A percentile compares a stretch with the other conserved stretches of the same genome.
These are phyloP conservation scores for Perkinsus marinus DNA, from an alignment of 169 alveolate species.

Conservation along the genomic window DNA sequence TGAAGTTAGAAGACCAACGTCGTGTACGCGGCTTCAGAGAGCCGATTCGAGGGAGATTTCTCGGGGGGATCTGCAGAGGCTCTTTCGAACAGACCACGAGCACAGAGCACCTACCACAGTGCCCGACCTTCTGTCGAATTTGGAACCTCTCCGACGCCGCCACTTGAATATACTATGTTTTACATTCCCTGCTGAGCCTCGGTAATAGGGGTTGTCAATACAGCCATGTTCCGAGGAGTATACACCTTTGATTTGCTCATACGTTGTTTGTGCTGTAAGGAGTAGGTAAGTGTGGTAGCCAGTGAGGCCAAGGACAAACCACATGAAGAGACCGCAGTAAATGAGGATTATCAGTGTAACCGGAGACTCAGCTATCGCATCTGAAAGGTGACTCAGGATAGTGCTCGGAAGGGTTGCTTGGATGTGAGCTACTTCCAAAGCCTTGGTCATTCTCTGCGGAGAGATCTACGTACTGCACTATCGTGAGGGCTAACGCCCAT, in stretches of 20 bases:
- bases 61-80: not conserved
- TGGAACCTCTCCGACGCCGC: not conserved
- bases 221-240: not conserved
- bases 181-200: not conserved
- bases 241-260: not conserved
- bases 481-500: not conserved
- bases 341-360: not conserved
- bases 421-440: not conserved
- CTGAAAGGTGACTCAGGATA: not conserved
- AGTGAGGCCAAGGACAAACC: not conserved
- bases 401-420: not conserved
- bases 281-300: conserved; percentile 2
- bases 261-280: not conserved
- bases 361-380: not conserved
- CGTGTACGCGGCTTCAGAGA: not conserved
- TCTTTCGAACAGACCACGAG: not conserved
- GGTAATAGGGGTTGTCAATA: not conserved
- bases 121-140: not conserved
- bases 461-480: not conserved
- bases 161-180: not conserved
- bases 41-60: not conserved
- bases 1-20: not conserved
- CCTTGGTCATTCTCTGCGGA: not conserved
- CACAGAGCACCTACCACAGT: not conserved
- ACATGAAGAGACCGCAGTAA: not conserved